Evolutionary conservation across 2,329 filamentous ascomycete species (phyloP).

Genomic region (Myriosclerotinia curreyana): DNA sequence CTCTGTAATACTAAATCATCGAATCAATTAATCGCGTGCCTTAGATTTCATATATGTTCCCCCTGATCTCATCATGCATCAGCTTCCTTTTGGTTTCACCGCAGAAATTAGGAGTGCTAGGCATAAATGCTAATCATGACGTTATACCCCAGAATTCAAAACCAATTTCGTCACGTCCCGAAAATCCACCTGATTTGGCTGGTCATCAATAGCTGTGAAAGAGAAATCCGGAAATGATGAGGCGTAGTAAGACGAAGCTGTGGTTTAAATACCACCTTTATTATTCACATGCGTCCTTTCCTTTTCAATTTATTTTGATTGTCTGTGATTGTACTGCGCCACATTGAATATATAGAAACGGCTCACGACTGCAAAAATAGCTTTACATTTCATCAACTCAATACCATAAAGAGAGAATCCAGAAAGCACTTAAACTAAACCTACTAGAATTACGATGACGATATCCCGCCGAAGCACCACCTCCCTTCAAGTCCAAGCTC

Average conservation of each 20-base stretch:
- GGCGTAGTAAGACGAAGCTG: background rate
- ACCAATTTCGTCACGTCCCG: background rate
- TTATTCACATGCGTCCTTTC: background rate
- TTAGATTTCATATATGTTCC: constrained; percentile 5
- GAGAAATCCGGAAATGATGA: background rate
- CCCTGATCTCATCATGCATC: constrained; percentile 14
- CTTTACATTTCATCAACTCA: background rate
- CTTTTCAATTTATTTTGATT: background rate
- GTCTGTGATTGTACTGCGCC: background rate
- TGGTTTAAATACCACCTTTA: background rate
- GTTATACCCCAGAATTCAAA: background rate
- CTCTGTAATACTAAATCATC: background rate
- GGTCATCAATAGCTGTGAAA: background rate
- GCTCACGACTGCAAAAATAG: background rate
- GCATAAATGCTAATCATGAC: background rate
- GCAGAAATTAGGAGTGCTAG: background rate
- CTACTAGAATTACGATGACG: background rate
- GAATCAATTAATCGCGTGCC: constrained; percentile 18
- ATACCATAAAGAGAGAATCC: background rate
- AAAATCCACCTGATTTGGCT: background rate
- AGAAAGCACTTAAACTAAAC: background rate
- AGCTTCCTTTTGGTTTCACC: background rate
- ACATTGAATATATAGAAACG: background rate
- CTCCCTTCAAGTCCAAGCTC: constrained; percentile 17
- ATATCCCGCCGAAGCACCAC: constrained; percentile 15